phyloP scores from a whole-genome alignment of 495 filamentous ascomycete species.

The Neurospora tetrasperma region DNA sequence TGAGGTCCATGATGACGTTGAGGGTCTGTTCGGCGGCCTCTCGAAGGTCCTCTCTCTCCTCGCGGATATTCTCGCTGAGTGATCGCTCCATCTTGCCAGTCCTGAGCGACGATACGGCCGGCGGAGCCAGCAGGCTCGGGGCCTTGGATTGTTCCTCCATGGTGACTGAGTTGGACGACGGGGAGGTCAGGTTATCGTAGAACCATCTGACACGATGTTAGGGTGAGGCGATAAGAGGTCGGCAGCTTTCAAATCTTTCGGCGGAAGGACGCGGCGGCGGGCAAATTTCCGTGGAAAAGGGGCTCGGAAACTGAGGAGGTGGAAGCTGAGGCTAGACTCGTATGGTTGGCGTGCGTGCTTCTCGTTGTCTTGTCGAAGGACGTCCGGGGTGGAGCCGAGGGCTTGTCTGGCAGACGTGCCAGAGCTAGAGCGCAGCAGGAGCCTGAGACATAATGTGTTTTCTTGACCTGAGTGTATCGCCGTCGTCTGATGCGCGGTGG shows the following conservation, averaged over 20 bases:
- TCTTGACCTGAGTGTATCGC: neutral
- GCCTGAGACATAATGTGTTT: conserved; percentile 39
- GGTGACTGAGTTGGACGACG: conserved; percentile 14
- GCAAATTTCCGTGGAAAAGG: neutral
- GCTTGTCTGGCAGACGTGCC: conserved; percentile 34
- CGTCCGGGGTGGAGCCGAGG: neutral
- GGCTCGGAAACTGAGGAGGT: neutral
- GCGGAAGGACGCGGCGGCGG: neutral
- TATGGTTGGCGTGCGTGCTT: neutral
- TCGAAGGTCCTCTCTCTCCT: conserved; percentile 83
- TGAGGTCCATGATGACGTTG: conserved; percentile 90
- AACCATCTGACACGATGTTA: neutral
- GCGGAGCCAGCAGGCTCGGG: conserved; percentile 32
- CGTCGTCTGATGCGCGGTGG: neutral
- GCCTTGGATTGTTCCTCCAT: conserved; percentile 34
- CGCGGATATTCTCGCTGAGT: conserved; percentile 44
- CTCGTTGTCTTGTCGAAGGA: conserved; percentile 1
- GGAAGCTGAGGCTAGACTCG: neutral
- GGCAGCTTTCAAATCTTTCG: neutral
- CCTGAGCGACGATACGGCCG: conserved; percentile 39
- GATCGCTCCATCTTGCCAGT: conserved; percentile 43
- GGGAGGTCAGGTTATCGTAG: neutral
- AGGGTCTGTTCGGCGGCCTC: conserved; percentile 92
- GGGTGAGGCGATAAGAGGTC: neutral
- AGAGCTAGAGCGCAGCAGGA: conserved; percentile 37